These are phyloP conservation scores for Lodderomyces oxycetoniae DNA, from an alignment of 1,139 yeast species.

Conservation along the genomic window DNA sequence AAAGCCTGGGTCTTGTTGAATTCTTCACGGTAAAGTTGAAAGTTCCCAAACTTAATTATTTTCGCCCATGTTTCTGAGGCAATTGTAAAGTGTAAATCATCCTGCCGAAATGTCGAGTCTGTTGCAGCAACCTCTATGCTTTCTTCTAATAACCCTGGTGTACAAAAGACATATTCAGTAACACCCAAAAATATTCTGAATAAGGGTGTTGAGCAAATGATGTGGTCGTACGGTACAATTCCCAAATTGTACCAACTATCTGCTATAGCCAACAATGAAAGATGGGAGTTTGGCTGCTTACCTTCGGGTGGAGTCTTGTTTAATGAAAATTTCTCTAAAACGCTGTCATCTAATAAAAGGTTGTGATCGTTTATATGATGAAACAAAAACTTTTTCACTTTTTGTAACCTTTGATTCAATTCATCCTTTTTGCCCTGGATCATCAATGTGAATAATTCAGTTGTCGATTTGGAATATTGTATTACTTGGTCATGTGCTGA, in stretches of 20 bases:
- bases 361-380: constrained; percentile 54
- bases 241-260: constrained; percentile 88
- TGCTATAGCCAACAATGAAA: constrained; percentile 82
- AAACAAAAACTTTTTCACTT: constrained; percentile 74
- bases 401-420: constrained; percentile 51
- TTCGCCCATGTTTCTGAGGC: constrained; percentile 86
- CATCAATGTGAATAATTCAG: constrained; percentile 80
- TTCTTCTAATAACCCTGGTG: constrained; percentile 74
- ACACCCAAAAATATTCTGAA: constrained; percentile 93
- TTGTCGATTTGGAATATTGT: constrained; percentile 81
- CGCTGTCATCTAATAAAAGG: constrained; percentile 68
- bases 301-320: constrained; percentile 71
- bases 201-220: constrained; percentile 89
- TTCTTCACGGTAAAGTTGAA: constrained; percentile 61
- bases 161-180: constrained; percentile 83
- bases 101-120: constrained; percentile 70
- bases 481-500: constrained; percentile 88
- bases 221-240: constrained; percentile 91
- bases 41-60: constrained; percentile 73
- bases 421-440: constrained; percentile 61
- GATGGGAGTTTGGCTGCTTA: constrained; percentile 78
- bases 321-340: constrained; percentile 75
- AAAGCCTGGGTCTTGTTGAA: constrained; percentile 78
- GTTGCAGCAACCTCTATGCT: constrained; percentile 68
- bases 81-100: constrained; percentile 79